A percentile compares a stretch with the other conserved stretches of the same genome.
Evolutionary conservation across 164 flowering plant species (phyloP).

Genomic region (Magnolia changhungtana): DNA sequence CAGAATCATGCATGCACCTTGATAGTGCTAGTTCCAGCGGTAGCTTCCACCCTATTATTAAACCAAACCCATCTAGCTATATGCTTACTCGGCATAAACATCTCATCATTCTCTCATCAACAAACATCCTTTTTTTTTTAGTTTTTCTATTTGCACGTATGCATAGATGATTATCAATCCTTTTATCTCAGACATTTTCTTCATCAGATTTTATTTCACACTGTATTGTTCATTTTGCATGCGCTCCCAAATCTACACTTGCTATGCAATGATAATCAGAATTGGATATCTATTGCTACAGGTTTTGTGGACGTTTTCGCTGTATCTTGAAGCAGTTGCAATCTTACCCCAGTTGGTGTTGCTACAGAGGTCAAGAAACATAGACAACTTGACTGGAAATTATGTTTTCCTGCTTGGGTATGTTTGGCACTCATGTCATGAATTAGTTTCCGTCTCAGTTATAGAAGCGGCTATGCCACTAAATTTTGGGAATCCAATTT

Average conservation of each 20-base stretch:
- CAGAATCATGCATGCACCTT: too few relatives aligned
- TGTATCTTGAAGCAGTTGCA: slow-evolving; percentile 63
- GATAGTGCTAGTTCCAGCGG: too few relatives aligned
- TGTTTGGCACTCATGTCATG: slow-evolving; percentile 5
- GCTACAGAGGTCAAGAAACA: slow-evolving; percentile 51
- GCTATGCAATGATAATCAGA: background rate
- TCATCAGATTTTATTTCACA: background rate
- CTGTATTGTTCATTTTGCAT: background rate
- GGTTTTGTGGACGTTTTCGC: slow-evolving; percentile 55
- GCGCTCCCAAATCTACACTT: background rate
- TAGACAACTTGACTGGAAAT: slow-evolving; percentile 58
- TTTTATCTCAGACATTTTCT: background rate
- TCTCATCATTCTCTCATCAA: too few relatives aligned
- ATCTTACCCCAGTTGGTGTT: slow-evolving; percentile 61
- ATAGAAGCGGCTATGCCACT: background rate
- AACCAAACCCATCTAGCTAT: too few relatives aligned
- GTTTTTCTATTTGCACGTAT: background rate
- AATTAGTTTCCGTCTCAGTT: background rate
- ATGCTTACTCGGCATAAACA: too few relatives aligned
- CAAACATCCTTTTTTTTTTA: background rate
- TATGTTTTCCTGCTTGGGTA: slow-evolving; percentile 68
- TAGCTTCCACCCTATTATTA: too few relatives aligned
- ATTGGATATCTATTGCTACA: slow-evolving; percentile 9
- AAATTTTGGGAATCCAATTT: background rate
- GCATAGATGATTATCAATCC: background rate